A percentile compares a stretch with the other conserved stretches of the same genome.
Conservation (phyloP, 257 asterid species). For the Nicotiana noctiflora region DNA sequence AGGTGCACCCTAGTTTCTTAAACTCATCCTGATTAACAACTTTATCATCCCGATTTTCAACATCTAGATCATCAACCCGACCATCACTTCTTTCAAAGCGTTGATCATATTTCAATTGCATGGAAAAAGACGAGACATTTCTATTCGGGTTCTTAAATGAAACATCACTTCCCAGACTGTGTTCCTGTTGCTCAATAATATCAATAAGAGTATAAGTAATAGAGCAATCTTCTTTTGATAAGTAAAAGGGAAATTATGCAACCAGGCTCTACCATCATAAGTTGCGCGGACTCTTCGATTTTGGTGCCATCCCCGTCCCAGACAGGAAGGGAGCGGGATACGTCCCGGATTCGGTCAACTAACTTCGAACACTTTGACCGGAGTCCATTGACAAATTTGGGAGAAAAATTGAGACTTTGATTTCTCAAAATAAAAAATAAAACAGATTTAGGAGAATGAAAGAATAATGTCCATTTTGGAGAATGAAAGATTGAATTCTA, state of each 20-base stretch:
- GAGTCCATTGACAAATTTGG: no score
- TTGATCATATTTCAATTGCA: conserved; percentile 63
- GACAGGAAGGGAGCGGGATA: no score
- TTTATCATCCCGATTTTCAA: neutral
- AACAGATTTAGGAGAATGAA: no score
- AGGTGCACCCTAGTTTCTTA: conserved; percentile 39
- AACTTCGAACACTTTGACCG: no score
- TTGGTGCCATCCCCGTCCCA: no score
- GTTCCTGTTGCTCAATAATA: conserved; percentile 42
- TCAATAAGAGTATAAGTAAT: neutral
- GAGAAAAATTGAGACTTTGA: no score
- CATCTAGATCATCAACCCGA: neutral
- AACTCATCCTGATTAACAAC: conserved; percentile 30
- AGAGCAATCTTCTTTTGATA: neutral
- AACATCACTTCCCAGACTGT: conserved; percentile 80
- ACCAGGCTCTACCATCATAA: neutral
- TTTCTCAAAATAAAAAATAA: no score
- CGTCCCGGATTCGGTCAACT: no score
- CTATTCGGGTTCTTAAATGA: conserved; percentile 57
- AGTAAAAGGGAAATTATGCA: neutral
- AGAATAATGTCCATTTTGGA: no score
- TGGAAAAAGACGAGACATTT: conserved; percentile 75
- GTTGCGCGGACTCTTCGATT: no score
- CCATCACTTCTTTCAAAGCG: conserved; percentile 15
- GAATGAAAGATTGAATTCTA: no score